phyloP scores from a whole-genome alignment of 2,329 filamentous ascomycete species.

The Arthrinium puccinioides region DNA sequence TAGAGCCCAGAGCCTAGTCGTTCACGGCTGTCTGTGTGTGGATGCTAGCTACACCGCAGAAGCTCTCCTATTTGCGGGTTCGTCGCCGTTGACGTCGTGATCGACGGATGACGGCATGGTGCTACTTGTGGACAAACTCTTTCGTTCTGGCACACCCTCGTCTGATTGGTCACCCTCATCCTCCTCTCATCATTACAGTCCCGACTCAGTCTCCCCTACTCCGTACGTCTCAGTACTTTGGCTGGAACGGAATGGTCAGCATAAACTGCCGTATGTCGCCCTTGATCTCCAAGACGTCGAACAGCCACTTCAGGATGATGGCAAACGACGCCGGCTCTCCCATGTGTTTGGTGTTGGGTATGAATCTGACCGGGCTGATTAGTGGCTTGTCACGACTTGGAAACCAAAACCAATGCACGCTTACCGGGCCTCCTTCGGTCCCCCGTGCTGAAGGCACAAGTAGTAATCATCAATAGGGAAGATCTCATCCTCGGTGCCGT shows the following conservation, averaged over 20 bases:
- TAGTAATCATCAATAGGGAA: constrained; percentile 56
- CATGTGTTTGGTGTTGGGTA: constrained; percentile 25
- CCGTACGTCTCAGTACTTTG: constrained; percentile 16
- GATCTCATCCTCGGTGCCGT: constrained; percentile 51
- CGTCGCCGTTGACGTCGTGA: too few relatives aligned
- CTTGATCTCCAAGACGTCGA: constrained; percentile 20
- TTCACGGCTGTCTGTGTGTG: too few relatives aligned
- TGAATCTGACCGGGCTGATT: constrained; percentile 14
- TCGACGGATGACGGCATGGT: too few relatives aligned
- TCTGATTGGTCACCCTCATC: too few relatives aligned
- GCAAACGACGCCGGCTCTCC: constrained; percentile 25
- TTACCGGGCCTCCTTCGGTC: constrained; percentile 40
- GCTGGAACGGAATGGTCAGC: constrained; percentile 17
- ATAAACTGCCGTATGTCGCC: constrained; percentile 16
- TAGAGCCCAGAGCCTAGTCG: too few relatives aligned
- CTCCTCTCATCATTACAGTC: too few relatives aligned
- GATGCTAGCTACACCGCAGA: too few relatives aligned
- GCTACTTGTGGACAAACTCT: too few relatives aligned
- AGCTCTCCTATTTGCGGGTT: too few relatives aligned
- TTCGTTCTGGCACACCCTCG: too few relatives aligned
- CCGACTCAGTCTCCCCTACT: too few relatives aligned
- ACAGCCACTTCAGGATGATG: constrained; percentile 24
- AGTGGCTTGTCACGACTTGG: neutral
- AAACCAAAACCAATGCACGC: neutral
- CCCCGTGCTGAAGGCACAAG: constrained; percentile 42